These are phyloP conservation scores for Chrysoporthe deuterocubensis DNA, from an alignment of 2,329 filamentous ascomycete species.

Conservation along the genomic window DNA sequence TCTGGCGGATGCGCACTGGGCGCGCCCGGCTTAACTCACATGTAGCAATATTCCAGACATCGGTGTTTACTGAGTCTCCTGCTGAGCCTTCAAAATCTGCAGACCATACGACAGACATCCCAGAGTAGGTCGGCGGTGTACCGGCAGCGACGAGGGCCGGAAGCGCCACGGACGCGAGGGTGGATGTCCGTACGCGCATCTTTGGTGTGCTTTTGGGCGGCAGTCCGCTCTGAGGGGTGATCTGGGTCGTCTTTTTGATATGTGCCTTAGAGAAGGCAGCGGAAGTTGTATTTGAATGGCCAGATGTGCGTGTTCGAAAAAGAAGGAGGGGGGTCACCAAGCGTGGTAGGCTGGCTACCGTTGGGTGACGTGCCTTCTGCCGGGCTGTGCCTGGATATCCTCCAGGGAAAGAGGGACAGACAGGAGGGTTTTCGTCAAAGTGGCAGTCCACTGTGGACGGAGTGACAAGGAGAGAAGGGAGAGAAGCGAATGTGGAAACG, in stretches of 20 bases:
- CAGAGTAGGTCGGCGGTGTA: conserved; percentile 44
- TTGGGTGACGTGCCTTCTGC: neutral
- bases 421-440: conserved; percentile 9
- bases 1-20: neutral
- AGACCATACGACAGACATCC: conserved; percentile 46
- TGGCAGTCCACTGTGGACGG: conserved; percentile 7
- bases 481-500: conserved; percentile 24
- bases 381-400: neutral
- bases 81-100: conserved; percentile 47
- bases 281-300: neutral
- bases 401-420: conserved; percentile 1
- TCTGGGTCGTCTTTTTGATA: neutral
- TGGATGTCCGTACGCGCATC: conserved; percentile 30
- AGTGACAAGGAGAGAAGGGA: conserved; percentile 11
- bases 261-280: neutral
- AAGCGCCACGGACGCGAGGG: conserved; percentile 35
- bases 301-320: neutral
- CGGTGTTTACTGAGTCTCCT: conserved; percentile 40
- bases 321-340: neutral
- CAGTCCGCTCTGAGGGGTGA: neutral
- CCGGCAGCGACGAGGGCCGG: conserved; percentile 41
- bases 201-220: conserved; percentile 3
- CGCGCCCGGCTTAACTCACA: conserved; percentile 24
- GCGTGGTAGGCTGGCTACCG: conserved; percentile 24
- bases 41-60: conserved; percentile 48